Evolutionary conservation across 225 moss, liverwort and hornwort species (phyloP).

Genomic region (Pleurozium schreberi): DNA sequence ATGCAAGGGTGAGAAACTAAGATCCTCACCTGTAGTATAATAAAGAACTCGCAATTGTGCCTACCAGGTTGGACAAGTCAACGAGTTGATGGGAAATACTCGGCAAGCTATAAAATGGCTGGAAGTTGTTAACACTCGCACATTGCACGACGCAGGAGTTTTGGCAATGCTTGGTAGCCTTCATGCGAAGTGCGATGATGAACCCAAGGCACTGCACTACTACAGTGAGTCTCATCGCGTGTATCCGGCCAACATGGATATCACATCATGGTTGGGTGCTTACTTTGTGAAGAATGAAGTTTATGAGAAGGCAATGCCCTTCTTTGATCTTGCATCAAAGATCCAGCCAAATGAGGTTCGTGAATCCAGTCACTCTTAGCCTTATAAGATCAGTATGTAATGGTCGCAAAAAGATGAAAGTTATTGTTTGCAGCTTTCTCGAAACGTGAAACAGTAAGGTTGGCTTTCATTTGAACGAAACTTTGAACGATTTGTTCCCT

Average conservation of each 20-base stretch:
- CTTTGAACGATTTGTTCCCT: background rate
- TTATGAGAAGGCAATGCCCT: constrained; percentile 86
- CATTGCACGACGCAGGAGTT: constrained; percentile 71
- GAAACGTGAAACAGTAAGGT: background rate
- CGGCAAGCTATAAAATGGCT: constrained; percentile 82
- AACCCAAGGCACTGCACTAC: constrained; percentile 80
- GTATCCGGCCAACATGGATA: constrained; percentile 88
- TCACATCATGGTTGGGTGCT: constrained; percentile 85
- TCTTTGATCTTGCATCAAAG: constrained; percentile 70
- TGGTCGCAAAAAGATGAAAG: background rate
- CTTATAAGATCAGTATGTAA: background rate
- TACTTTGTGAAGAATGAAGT: constrained; percentile 82
- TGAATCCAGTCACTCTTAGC: background rate
- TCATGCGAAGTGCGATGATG: constrained; percentile 66
- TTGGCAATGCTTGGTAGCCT: constrained; percentile 67
- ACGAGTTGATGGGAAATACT: constrained; percentile 76
- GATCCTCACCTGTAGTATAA: background rate
- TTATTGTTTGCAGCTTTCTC: background rate
- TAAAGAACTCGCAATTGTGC: background rate
- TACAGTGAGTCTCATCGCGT: constrained; percentile 74
- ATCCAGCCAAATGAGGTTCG: constrained; percentile 62
- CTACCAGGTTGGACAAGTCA: constrained; percentile 62
- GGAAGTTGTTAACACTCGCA: constrained; percentile 76
- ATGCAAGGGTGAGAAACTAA: background rate
- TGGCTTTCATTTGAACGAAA: background rate